These are phyloP conservation scores for Bathelium albidoporum DNA, from an alignment of 495 filamentous ascomycete species.

Conservation along the genomic window DNA sequence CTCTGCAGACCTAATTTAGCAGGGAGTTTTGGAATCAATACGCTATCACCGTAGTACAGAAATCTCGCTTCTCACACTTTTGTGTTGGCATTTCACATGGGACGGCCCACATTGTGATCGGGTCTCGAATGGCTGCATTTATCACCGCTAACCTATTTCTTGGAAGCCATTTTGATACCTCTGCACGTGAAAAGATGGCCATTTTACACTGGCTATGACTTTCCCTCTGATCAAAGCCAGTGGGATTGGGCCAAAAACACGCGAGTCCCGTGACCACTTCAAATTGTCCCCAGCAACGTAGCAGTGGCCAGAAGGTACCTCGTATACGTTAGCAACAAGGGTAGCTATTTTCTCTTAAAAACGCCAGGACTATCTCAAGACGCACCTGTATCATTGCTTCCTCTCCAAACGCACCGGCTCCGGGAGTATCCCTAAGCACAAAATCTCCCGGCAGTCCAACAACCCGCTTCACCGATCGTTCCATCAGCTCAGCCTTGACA, in stretches of 20 bases:
- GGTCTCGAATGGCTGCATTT: not conserved
- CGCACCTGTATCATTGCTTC: conserved; percentile 67
- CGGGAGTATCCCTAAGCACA: conserved; percentile 58
- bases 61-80: too few relatives aligned
- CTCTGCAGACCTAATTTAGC: too few relatives aligned
- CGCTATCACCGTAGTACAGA: too few relatives aligned
- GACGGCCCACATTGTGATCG: too few relatives aligned
- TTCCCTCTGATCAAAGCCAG: conserved; percentile 78
- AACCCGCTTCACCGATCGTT: conserved; percentile 61
- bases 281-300: conserved; percentile 85
- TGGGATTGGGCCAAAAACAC: conserved; percentile 75
- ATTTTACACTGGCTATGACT: conserved; percentile 39
- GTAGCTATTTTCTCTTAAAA: conserved; percentile 36
- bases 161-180: not conserved
- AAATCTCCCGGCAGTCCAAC: conserved; percentile 86
- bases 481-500: conserved; percentile 31
- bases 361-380: conserved; percentile 10
- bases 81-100: too few relatives aligned
- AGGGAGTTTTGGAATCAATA: too few relatives aligned
- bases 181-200: not conserved
- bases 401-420: conserved; percentile 28
- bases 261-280: conserved; percentile 71
- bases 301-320: conserved; percentile 73
- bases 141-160: not conserved
- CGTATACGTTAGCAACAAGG: not conserved